A percentile compares a stretch with the other conserved stretches of the same genome.
Evolutionary conservation across 1,139 yeast species (phyloP).

Genomic region (Blastobotrys illinoisensis): DNA sequence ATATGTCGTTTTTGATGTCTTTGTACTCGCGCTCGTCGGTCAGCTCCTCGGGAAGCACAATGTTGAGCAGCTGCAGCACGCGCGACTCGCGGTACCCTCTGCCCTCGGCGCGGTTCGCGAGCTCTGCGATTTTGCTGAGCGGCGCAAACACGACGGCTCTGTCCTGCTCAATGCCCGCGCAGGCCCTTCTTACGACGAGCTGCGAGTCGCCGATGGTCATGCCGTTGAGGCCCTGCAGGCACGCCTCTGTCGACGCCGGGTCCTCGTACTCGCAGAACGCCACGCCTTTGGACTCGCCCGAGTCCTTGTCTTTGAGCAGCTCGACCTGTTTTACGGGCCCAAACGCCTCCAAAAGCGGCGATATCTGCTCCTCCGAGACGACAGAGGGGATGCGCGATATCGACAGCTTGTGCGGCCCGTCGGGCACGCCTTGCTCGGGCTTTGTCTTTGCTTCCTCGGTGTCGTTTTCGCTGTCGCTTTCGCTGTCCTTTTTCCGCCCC

Average conservation of each 20-base stretch:
- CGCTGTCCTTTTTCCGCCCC: constrained; percentile 2
- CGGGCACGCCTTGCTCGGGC: constrained; percentile 20
- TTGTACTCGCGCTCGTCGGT: constrained; percentile 46
- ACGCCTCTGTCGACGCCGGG: constrained; percentile 26
- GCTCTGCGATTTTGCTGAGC: constrained; percentile 22
- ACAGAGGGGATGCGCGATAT: constrained; percentile 40
- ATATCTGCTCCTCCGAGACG: constrained; percentile 35
- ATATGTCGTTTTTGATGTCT: constrained; percentile 50
- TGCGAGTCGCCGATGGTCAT: constrained; percentile 31
- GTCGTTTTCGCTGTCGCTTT: constrained; percentile 26
- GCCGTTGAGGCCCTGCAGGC: constrained; percentile 29
- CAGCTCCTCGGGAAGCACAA: constrained; percentile 60
- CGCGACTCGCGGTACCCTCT: constrained; percentile 30
- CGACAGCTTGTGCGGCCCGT: constrained; percentile 34
- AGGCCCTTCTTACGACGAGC: constrained; percentile 33
- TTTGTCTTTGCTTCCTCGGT: constrained; percentile 12
- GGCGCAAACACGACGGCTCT: constrained; percentile 21
- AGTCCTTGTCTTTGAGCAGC: constrained; percentile 33
- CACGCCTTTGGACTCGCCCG: constrained; percentile 38
- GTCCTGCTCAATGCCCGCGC: constrained; percentile 30
- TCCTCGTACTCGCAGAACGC: constrained; percentile 40
- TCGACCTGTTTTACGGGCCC: constrained; percentile 35
- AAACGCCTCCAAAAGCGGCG: constrained; percentile 35
- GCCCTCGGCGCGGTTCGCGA: constrained; percentile 11
- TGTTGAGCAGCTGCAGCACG: constrained; percentile 62